Base-by-base conservation (phyloP, 73 alveolate species). In the Stentor roeselii region DNA sequence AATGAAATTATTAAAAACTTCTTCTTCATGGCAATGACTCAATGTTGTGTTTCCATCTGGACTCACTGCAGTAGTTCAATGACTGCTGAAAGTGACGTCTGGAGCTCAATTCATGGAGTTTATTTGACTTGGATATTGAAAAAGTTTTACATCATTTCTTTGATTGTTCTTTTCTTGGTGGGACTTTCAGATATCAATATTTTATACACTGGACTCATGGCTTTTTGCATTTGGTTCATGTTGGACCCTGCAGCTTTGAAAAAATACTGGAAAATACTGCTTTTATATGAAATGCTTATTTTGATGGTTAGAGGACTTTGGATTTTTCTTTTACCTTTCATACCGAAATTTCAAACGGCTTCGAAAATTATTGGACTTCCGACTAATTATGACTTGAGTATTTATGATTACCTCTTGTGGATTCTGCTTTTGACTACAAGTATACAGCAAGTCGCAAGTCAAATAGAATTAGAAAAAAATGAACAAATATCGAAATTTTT, bases 381-480 rank as follows among this genome's bases (percentile, higher is more conserved):
- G 21, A 50, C 21, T 6, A 50, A 50, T 21, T 50, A n/a, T 67
- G 11, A 15, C 15, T 27, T 67, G 21, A 67, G 21, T 34, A 36
- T 40, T 30, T 67, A 67, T 67, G 80, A 67, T 32, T 67, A 67
- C 34, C 41, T 67, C 14, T 15, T 67, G 21, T 67, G 80, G 80
- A 67, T 67, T 30, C 80, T 67, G 15, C 34, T 67, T 27, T n/a
- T 67, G 21, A 27, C 80, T 30, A 21, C 80, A 1, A 21, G 41
- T 34, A 67, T 67, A 21, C 80, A 67, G 41, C 37, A 21, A 15
- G 37, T 21, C 11, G 80, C 80, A 50, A 50, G 21, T 21, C 6
- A 50, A 11, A 50, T 50, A 6, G 21, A 50, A 50, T 21, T 50
- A 11, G 30, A 50, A 50, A 21, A 50, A 50, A 50, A 6, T 11